Evolutionary conservation across 257 asterid genomes (phyloP).

Genomic region (Solanum lycopersicoides): DNA sequence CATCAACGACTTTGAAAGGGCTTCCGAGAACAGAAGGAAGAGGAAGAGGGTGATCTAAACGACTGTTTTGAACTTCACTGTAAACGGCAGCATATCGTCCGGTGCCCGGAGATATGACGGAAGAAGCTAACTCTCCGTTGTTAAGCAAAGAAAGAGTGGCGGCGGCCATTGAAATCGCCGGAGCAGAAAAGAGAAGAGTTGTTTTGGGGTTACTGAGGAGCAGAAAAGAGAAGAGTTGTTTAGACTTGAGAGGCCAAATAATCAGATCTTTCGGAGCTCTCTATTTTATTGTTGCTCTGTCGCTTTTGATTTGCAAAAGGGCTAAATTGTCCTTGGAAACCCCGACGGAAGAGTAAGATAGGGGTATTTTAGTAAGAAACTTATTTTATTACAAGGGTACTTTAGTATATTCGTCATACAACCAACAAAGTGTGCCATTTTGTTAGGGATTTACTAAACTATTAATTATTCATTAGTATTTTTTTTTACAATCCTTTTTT

Average conservation of each 20-base stretch:
- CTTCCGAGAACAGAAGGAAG: slow-evolving; percentile 67
- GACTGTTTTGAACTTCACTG: slow-evolving; percentile 90
- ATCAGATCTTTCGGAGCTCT: slow-evolving; percentile 10
- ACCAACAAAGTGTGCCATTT: background rate
- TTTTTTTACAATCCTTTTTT: background rate
- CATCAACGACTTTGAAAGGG: slow-evolving; percentile 67
- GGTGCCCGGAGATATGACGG: slow-evolving; percentile 14
- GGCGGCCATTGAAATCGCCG: slow-evolving; percentile 23
- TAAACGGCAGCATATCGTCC: slow-evolving; percentile 58
- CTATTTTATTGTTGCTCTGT: background rate
- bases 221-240: background rate
- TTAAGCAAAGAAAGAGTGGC: slow-evolving; percentile 19
- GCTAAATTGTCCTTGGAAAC: slow-evolving; percentile 16
- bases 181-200: background rate
- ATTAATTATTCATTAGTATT: background rate
- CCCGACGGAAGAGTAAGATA: slow-evolving; percentile 2
- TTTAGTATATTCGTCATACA: background rate
- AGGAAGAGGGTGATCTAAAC: slow-evolving; percentile 78
- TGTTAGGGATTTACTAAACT: background rate
- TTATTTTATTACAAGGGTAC: background rate
- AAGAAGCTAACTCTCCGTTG: slow-evolving; percentile 24
- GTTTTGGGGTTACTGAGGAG: background rate
- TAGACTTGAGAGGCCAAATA: slow-evolving; percentile 1
- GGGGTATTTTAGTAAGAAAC: slow-evolving; percentile 6
- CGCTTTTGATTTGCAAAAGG: background rate